phyloP scores from a whole-genome alignment of 2,329 filamentous ascomycete species.

The Phyllosticta citriasiana region DNA sequence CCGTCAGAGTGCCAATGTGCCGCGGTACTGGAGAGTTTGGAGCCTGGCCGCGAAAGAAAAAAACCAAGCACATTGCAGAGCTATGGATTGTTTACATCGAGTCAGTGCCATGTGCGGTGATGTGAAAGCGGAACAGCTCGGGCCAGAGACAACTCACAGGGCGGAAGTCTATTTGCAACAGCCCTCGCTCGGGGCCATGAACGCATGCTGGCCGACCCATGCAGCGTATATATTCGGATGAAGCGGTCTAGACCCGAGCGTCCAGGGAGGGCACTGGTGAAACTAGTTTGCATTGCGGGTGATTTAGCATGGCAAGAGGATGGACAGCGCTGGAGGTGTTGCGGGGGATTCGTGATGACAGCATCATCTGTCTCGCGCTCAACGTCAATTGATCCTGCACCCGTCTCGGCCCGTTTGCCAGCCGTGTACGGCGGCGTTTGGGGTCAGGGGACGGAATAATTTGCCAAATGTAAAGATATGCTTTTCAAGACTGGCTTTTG shows the following conservation, averaged over 20 bases:
- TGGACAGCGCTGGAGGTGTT: background rate
- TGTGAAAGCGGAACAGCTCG: background rate
- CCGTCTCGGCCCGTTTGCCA: background rate
- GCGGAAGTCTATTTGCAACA: slow-evolving; percentile 11
- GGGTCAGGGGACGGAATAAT: background rate
- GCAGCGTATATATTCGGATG: background rate
- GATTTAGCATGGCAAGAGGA: background rate
- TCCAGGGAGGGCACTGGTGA: background rate
- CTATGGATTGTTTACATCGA: background rate
- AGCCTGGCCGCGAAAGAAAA: background rate
- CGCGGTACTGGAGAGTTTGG: background rate
- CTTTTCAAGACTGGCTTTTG: background rate
- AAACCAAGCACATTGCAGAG: background rate
- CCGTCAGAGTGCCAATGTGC: background rate
- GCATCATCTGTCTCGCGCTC: background rate
- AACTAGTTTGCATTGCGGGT: background rate
- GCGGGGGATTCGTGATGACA: background rate
- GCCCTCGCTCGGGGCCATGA: background rate
- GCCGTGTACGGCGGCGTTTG: background rate
- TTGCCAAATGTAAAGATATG: background rate
- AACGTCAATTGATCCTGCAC: background rate
- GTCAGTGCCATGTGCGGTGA: background rate
- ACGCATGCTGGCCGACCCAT: background rate
- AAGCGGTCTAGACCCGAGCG: background rate
- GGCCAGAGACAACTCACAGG: background rate